phyloP scores from a whole-genome alignment of 495 filamentous ascomycete genomes.

The Articulospora tetracladia region DNA sequence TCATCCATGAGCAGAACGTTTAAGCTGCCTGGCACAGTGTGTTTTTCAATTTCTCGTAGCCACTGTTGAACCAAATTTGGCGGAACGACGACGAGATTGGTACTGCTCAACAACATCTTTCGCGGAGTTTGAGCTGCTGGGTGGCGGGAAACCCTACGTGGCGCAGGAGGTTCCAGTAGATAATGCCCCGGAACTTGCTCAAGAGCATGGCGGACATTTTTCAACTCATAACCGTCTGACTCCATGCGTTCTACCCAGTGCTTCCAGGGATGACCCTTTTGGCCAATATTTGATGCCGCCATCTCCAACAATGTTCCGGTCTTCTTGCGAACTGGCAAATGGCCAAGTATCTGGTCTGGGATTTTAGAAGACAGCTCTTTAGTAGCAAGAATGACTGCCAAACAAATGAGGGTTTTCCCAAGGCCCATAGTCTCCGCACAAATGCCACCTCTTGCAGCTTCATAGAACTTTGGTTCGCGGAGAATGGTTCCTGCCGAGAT shows the following conservation, averaged over 20 bases:
- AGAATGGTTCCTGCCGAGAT: conserved; percentile 57
- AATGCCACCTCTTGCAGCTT: conserved; percentile 73
- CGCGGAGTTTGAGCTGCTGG: conserved; percentile 30
- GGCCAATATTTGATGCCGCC: conserved; percentile 65
- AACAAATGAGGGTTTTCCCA: conserved; percentile 86
- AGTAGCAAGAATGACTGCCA: conserved; percentile 80
- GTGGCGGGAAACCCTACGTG: conserved; percentile 39
- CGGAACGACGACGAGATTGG: conserved; percentile 68
- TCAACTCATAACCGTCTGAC: conserved; percentile 35
- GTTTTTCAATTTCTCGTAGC: conserved; percentile 62
- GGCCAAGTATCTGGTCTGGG: conserved; percentile 53
- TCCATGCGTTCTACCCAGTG: conserved; percentile 42
- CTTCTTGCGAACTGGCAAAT: conserved; percentile 35
- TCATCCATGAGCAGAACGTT: conserved; percentile 56
- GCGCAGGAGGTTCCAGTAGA: conserved; percentile 41
- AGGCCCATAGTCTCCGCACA: conserved; percentile 67
- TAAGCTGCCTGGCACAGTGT: conserved; percentile 53
- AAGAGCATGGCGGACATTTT: conserved; percentile 52
- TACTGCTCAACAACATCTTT: conserved; percentile 58
- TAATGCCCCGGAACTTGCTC: conserved; percentile 51
- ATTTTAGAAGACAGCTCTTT: conserved; percentile 61
- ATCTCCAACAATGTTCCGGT: conserved; percentile 61
- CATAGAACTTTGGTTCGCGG: conserved; percentile 63
- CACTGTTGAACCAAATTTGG: conserved; percentile 68
- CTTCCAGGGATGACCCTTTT: conserved; percentile 67